These are phyloP conservation scores for Colletotrichum karsti DNA, from an alignment of 2,329 filamentous ascomycete species.

Conservation along the genomic window DNA sequence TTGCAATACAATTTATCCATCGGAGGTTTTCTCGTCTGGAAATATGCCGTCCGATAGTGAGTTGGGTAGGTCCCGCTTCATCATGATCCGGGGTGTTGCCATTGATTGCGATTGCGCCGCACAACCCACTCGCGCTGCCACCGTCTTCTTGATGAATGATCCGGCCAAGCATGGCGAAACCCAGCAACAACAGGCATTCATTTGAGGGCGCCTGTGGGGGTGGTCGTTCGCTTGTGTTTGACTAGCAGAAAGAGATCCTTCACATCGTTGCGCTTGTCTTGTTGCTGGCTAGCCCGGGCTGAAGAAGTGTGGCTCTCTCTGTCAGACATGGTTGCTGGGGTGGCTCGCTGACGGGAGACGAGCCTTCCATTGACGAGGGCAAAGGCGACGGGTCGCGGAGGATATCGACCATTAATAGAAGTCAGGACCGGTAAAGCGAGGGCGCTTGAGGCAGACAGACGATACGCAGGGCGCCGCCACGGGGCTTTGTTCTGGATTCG, in stretches of 20 bases:
- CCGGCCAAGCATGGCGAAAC: conserved; percentile 4
- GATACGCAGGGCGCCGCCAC: neutral
- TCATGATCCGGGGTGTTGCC: conserved; percentile 1
- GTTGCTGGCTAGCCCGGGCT: conserved; percentile 12
- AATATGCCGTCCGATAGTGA: conserved; percentile 9
- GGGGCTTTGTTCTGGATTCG: conserved; percentile 15
- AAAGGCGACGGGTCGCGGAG: neutral
- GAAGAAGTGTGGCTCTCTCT: conserved; percentile 5
- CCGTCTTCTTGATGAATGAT: conserved; percentile 1
- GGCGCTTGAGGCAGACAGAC: neutral
- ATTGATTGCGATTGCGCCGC: conserved; percentile 5
- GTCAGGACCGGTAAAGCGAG: conserved; percentile 8
- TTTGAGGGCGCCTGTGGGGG: conserved; percentile 11
- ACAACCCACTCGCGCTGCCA: conserved; percentile 11
- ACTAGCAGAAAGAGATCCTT: conserved; percentile 16
- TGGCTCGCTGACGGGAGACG: conserved; percentile 19
- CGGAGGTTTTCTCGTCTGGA: conserved; percentile 21
- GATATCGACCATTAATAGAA: conserved; percentile 8
- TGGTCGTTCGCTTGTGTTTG: conserved; percentile 18
- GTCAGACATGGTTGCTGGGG: conserved; percentile 6
- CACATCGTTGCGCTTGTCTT: conserved; percentile 13
- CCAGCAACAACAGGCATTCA: neutral
- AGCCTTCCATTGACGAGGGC: neutral
- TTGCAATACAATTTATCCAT: conserved; percentile 16
- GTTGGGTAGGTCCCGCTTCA: conserved; percentile 16